phyloP scores from a whole-genome alignment of 2,329 filamentous ascomycete genomes.

The Pseudocercospora macadamiae region DNA sequence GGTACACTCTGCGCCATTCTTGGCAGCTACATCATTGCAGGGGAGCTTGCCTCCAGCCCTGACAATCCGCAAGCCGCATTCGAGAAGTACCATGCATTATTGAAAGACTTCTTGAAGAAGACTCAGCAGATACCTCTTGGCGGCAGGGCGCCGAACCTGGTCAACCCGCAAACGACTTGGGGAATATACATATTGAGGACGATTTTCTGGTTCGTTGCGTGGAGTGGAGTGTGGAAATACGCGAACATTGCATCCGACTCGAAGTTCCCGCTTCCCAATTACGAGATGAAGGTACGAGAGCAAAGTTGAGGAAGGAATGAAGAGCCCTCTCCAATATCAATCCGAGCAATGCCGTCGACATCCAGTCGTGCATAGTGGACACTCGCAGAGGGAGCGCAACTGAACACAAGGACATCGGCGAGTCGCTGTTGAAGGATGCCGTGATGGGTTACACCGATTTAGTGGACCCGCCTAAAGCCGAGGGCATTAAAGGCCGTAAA shows the following conservation, averaged over 20 bases:
- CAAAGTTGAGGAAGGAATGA: neutral
- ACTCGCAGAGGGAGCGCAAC: no score
- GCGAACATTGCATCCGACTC: constrained; percentile 1
- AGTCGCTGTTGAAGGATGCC: neutral
- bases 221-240: constrained; percentile 17
- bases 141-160: constrained; percentile 26
- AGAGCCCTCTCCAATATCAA: neutral
- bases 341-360: no score
- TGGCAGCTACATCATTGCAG: constrained; percentile 43
- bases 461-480: neutral
- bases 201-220: constrained; percentile 25
- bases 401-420: neutral
- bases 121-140: constrained; percentile 35
- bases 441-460: neutral
- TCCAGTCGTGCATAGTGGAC: no score
- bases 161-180: constrained; percentile 29
- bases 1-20: constrained; percentile 42
- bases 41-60: constrained; percentile 20
- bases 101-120: constrained; percentile 30
- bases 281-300: neutral
- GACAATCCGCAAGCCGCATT: constrained; percentile 27
- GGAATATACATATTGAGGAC: constrained; percentile 31
- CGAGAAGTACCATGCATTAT: constrained; percentile 23
- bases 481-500: no score
- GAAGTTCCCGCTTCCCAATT: constrained; percentile 1